Evolutionary conservation across 208 protist species (phyloP).

Genomic region (Trypanosoma boissoni): DNA sequence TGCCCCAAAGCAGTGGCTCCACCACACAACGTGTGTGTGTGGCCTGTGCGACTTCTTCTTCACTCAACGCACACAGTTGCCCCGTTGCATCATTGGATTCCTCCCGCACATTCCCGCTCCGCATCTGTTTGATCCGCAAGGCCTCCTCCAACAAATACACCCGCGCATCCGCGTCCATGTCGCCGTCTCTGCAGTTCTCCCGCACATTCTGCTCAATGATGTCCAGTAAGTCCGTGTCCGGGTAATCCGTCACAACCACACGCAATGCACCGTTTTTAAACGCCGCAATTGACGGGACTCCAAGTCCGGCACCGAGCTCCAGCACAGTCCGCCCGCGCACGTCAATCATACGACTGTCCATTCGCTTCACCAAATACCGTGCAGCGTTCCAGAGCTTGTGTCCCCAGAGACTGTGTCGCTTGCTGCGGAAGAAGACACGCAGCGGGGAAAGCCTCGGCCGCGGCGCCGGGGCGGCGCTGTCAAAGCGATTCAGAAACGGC

Average conservation of each 20-base stretch:
- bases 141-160: slow-evolving; percentile 22
- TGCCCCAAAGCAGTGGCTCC: slow-evolving; percentile 83
- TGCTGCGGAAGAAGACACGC: slow-evolving; percentile 66
- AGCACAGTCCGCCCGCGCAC: slow-evolving; percentile 69
- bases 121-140: not conserved
- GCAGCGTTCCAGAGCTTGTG: slow-evolving; percentile 88
- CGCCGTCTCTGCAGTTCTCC: slow-evolving; percentile 52
- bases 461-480: slow-evolving; percentile 15
- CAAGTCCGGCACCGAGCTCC: slow-evolving; percentile 86
- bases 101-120: not conserved
- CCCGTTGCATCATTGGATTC: not conserved
- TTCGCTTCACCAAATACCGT: slow-evolving; percentile 86
- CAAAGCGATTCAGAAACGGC: slow-evolving; percentile 49
- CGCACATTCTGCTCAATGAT: slow-evolving; percentile 73
- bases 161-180: slow-evolving; percentile 45
- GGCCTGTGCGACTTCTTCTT: slow-evolving; percentile 7
- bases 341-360: slow-evolving; percentile 71
- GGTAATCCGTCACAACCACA: slow-evolving; percentile 84
- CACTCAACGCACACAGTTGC: slow-evolving; percentile 6
- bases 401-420: slow-evolving; percentile 86
- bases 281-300: slow-evolving; percentile 68
- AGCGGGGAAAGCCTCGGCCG: slow-evolving; percentile 26
- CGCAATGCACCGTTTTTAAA: slow-evolving; percentile 66
- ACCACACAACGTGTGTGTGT: slow-evolving; percentile 36
- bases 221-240: slow-evolving; percentile 68